Base-by-base conservation (phyloP, 2,329 filamentous ascomycete species). In the Aspergillus sp. region DNA sequence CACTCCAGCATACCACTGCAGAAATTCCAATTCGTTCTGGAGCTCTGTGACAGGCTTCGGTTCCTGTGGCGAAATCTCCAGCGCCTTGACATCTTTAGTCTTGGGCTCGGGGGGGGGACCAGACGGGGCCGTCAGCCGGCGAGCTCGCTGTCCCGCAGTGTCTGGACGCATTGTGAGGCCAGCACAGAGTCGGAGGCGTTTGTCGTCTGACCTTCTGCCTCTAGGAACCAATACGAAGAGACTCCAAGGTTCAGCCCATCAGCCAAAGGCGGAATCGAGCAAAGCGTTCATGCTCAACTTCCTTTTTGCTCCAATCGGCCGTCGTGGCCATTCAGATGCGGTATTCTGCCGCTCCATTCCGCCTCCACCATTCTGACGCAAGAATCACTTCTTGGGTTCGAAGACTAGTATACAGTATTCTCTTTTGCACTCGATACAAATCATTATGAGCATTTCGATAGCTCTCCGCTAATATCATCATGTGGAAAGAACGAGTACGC, bases 11-110 rank as follows among this genome's bases (percentile, higher is more conserved):
- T 83, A 82, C 72, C 80, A 80, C 50, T 73, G 66, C 28, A 73
- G 75, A 45, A 82, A 79, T 6, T 81, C 78, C 29, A 83, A 62
- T 54, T 81, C 66, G 70, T 82, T 71, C 75, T 76, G 68, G 66
- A 81, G 53, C 49, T 73, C 59, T 29, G 59, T 70, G 41, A 57
- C 43, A n/a, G 49, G 46, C n/a, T 52, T 43, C 4, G 48, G 7
- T 1, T 48, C 47, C 19, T 53, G 52, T n/a, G 51, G 45, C 7
- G 49, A 38, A 3, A 38, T 34, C 29, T 57, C 52, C 9, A 46
- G 42, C 46, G 51, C 49, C 30, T 49, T 44, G n/a, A 47, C 56
- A 50, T 59, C 51, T 36, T 55, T 53, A 41, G 47, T 47, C 44
- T 56, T 55, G 45, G 57, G 54, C 43, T 63, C 59, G 48, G 60